Percentiles rank a stretch among this genome's conserved stretches.
phyloP scores from a whole-genome alignment of 2,329 filamentous ascomycete genomes.

The Fonsecaea erecta region DNA sequence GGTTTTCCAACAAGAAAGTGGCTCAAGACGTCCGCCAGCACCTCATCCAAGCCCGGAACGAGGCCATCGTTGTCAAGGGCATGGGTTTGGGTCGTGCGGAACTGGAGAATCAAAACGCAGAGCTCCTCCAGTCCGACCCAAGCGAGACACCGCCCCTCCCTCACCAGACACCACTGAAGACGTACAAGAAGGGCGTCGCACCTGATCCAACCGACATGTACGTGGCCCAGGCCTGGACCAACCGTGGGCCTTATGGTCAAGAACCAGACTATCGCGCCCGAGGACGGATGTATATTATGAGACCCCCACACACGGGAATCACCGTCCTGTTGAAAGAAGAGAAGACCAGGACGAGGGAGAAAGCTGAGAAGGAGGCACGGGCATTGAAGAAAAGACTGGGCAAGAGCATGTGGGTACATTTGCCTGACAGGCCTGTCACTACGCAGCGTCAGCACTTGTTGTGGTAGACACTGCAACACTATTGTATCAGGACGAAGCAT shows the following conservation, averaged over 20 bases:
- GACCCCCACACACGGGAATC: slow-evolving; percentile 74
- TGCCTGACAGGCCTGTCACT: slow-evolving; percentile 83
- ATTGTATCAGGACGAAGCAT: background rate
- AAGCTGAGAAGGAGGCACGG: slow-evolving; percentile 77
- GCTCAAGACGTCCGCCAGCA: slow-evolving; percentile 79
- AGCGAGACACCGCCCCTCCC: slow-evolving; percentile 32
- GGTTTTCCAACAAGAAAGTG: slow-evolving; percentile 91
- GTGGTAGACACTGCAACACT: slow-evolving; percentile 68
- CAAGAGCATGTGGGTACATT: slow-evolving; percentile 77
- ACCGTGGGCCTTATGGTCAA: slow-evolving; percentile 68
- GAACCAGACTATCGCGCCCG: slow-evolving; percentile 74
- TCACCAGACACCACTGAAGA: slow-evolving; percentile 58
- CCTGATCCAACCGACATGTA: slow-evolving; percentile 82
- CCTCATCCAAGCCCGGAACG: slow-evolving; percentile 78
- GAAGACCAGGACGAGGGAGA: slow-evolving; percentile 80
- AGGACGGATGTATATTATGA: slow-evolving; percentile 70
- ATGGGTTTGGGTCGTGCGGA: slow-evolving; percentile 69
- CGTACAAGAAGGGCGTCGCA: slow-evolving; percentile 71
- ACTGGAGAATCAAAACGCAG: slow-evolving; percentile 2
- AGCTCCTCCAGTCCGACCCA: slow-evolving; percentile 24
- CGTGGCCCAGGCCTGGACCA: slow-evolving; percentile 91
- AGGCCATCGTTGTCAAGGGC: slow-evolving; percentile 76
- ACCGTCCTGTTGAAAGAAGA: slow-evolving; percentile 90
- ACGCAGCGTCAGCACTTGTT: slow-evolving; percentile 88
- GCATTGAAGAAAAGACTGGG: slow-evolving; percentile 73